Conservation (phyloP, 2,329 filamentous ascomycete genomes). For the Phialophora macrospora region DNA sequence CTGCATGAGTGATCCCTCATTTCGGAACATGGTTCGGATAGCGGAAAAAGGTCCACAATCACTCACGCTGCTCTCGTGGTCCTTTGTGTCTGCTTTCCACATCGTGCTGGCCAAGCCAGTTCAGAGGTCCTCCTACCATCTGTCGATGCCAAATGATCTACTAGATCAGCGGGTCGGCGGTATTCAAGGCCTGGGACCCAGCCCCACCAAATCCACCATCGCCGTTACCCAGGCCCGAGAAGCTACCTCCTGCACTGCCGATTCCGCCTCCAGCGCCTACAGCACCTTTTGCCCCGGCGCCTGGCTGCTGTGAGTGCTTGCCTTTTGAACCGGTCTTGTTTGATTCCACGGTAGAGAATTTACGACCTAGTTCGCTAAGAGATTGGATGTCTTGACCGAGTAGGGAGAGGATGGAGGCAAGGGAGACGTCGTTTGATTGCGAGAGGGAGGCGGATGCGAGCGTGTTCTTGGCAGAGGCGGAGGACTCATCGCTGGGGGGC, state of each 20-base stretch:
- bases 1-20: neutral
- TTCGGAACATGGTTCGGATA: neutral
- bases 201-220: constrained; percentile 29
- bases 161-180: neutral
- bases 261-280: constrained; percentile 11
- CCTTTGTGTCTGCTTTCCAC: neutral
- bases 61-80: neutral
- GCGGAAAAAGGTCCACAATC: neutral
- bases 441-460: constrained; percentile 74
- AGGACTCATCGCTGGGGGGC: constrained; percentile 56
- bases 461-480: constrained; percentile 37
- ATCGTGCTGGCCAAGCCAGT: neutral
- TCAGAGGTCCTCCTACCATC: neutral
- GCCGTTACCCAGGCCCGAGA: constrained; percentile 30
- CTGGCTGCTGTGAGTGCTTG: constrained; percentile 13
- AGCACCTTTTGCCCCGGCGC: constrained; percentile 9
- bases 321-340: constrained; percentile 27
- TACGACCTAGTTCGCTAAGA: constrained; percentile 75
- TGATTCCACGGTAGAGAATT: constrained; percentile 66
- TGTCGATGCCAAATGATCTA: neutral
- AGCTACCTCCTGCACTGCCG: constrained; percentile 19
- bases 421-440: constrained; percentile 81
- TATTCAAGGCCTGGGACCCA: neutral
- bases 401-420: constrained; percentile 75
- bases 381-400: constrained; percentile 74